phyloP scores from a whole-genome alignment of 2,329 filamentous ascomycete genomes.

The Microcyclospora pomicola region DNA sequence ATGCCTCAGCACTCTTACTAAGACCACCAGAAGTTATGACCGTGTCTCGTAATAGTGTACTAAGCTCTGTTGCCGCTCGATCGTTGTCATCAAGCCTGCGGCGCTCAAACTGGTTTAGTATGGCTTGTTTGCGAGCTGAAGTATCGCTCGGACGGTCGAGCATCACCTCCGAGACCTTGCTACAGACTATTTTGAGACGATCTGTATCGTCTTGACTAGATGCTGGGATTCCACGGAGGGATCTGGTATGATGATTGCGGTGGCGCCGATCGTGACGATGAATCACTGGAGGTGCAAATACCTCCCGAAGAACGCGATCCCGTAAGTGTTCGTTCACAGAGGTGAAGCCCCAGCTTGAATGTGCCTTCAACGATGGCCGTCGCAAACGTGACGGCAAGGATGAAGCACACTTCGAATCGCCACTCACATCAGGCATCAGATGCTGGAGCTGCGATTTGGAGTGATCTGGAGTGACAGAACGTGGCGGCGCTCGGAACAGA shows the following conservation, averaged over 20 bases:
- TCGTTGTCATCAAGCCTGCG: conserved; percentile 8
- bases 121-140: conserved; percentile 28
- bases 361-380: conserved; percentile 34
- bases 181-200: conserved; percentile 16
- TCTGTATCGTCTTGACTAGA: conserved; percentile 18
- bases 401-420: too few species aligned
- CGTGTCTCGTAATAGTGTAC: conserved; percentile 8
- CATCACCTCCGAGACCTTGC: conserved; percentile 7
- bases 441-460: not conserved
- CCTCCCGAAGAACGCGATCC: conserved; percentile 85
- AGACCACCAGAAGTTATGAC: conserved; percentile 6
- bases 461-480: conserved; percentile 19
- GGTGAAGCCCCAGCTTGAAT: conserved; percentile 69
- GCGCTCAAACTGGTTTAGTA: conserved; percentile 28
- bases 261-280: conserved; percentile 64
- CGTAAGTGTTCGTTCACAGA: conserved; percentile 78
- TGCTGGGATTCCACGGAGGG: conserved; percentile 26
- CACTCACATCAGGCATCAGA: too few species aligned
- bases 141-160: not conserved
- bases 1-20: conserved; percentile 19
- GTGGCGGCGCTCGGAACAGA: conserved; percentile 48
- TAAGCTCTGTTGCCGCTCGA: conserved; percentile 13
- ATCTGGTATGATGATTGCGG: conserved; percentile 50
- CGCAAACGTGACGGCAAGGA: not conserved
- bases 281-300: conserved; percentile 67